phyloP scores from a whole-genome alignment of 768 basidiomycete species.

The Leucocoprinus leucothites region DNA sequence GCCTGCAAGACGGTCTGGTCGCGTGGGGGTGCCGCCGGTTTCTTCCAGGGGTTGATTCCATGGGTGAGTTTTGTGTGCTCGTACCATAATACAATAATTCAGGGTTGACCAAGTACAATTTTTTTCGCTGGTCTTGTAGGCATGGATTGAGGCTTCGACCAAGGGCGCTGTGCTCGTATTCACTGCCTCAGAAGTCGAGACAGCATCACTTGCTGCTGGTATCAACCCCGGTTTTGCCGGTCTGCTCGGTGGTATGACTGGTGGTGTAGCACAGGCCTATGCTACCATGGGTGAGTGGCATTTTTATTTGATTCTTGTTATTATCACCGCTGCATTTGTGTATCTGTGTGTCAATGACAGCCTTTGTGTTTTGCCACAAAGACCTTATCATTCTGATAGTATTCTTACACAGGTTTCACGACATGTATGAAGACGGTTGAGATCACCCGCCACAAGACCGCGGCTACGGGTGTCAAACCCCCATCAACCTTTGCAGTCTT shows the following conservation, averaged over 20 bases:
- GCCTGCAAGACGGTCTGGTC: conserved; percentile 86
- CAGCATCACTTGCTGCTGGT: conserved; percentile 57
- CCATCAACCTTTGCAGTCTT: conserved; percentile 94
- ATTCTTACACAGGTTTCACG: conserved; percentile 71
- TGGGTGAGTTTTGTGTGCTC: conserved; percentile 60
- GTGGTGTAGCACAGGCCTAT: conserved; percentile 96
- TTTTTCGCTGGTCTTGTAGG: conserved; percentile 42
- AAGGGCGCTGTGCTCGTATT: conserved; percentile 97
- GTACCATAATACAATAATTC: neutral
- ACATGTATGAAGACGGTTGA: conserved; percentile 99
- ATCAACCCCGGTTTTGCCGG: conserved; percentile 81
- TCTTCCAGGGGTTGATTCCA: conserved; percentile 98
- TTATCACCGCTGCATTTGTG: neutral
- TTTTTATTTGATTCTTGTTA: neutral
- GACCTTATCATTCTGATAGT: neutral
- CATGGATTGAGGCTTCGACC: conserved; percentile 99
- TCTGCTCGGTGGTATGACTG: conserved; percentile 94
- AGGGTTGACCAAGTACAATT: conserved; percentile 4
- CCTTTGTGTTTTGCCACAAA: neutral
- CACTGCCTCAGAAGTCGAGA: conserved; percentile 93
- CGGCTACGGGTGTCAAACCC: conserved; percentile 77
- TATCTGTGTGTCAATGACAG: neutral
- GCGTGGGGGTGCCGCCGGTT: conserved; percentile 85
- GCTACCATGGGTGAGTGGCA: conserved; percentile 93
- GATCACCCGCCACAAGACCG: conserved; percentile 94